Base-by-base conservation (phyloP, 2,329 filamentous ascomycete genomes). In the Aureobasidium musti region DNA sequence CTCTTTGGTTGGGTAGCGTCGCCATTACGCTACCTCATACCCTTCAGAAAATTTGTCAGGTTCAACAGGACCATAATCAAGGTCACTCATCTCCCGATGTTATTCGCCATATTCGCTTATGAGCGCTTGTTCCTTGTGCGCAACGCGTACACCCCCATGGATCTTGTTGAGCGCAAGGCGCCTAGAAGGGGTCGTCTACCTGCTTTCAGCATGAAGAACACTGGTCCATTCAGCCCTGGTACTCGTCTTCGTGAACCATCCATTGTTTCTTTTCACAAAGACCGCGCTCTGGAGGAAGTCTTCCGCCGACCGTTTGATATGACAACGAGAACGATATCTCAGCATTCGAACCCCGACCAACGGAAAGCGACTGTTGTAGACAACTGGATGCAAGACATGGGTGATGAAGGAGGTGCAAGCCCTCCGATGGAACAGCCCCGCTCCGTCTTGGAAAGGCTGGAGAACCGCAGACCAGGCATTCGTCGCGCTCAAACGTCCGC, bases 31-130 rank as follows among this genome's bases (percentile, higher is more conserved):
- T 96, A 90, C 75, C 81, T 87, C 72, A 87, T 97, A 80, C 87
- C 92, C 0, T 88, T 97, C 71, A 86, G 86, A 47, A 85, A 88
- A 57, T 98, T 95, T 73, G 89, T 98, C 70, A 89, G 87, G 74
- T 80, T 96, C 69, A 98, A 98, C 75, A 87, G 94, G n/a, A 89
- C 87, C 0, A 87, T 96, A 68, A 97, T 98, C 81, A 97, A 97
- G 75, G 78, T 89, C 49, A 97, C 92, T 0, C 94, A 98, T 77
- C 89, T 95, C 69, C 93, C 94, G 0, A 85, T 98, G 2, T 79
- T 98, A 1, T 92, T 96, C 74, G 83, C 86, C 67, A 96, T 98
- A 66, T 98, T 91, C 73, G 72, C 90, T 23, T 98, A 98, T 75
- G 94, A 98, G 77, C 90, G 88, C 67, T 83, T 90, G 43, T 86